Conservation (phyloP, 2,329 filamentous ascomycete species). For the Geosmithia morbida region DNA sequence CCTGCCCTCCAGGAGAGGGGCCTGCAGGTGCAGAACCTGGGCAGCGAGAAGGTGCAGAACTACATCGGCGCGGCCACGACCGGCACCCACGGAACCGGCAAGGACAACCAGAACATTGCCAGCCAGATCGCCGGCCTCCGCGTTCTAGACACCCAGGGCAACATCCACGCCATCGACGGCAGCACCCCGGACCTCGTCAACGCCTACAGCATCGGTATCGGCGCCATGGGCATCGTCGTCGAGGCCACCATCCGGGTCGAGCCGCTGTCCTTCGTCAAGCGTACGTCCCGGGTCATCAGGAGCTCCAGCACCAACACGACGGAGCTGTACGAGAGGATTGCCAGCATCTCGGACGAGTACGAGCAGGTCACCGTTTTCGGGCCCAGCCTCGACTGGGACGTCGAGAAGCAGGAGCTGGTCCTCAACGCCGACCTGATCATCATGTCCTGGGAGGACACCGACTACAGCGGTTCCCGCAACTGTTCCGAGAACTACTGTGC, state of each 20-base stretch:
- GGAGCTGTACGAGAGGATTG: not conserved
- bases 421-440: not conserved
- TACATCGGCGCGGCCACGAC: not conserved
- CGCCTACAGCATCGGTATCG: not conserved
- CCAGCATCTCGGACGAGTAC: not conserved
- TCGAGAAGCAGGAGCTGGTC: not conserved
- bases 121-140: not conserved
- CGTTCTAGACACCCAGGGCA: not conserved
- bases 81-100: not conserved
- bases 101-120: not conserved
- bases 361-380: not conserved
- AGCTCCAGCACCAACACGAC: not conserved
- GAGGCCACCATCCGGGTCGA: not conserved
- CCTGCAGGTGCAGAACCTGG: not conserved
- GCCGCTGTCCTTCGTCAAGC: not conserved
- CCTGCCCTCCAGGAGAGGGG: not conserved
- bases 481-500: not conserved
- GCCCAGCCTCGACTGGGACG: not conserved
- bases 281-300: not conserved
- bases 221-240: not conserved
- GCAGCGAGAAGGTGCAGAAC: not conserved
- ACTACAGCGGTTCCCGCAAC: not conserved
- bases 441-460: not conserved
- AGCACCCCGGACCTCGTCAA: not conserved
- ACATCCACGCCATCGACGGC: not conserved